phyloP scores from a whole-genome alignment of 2,329 filamentous ascomycete species.

The Bipolaris bicolor region DNA sequence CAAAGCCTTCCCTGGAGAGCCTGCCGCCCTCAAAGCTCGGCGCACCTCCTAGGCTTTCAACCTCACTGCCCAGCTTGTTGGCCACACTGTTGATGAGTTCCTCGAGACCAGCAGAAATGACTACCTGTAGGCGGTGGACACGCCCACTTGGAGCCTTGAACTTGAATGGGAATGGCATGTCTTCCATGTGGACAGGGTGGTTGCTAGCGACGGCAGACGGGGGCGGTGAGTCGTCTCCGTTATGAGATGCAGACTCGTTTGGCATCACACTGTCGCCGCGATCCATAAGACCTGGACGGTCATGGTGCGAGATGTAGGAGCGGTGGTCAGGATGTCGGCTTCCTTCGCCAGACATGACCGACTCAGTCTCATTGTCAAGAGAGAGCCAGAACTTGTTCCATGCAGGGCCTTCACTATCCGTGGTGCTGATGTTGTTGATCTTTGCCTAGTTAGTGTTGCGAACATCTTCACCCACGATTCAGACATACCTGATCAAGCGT shows the following conservation, averaged over 20 bases:
- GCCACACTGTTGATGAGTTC: slow-evolving; percentile 79
- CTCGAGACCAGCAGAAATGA: slow-evolving; percentile 78
- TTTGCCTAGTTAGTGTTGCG: slow-evolving; percentile 39
- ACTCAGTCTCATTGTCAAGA: slow-evolving; percentile 92
- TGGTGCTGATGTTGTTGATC: slow-evolving; percentile 88
- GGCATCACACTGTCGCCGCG: slow-evolving; percentile 85
- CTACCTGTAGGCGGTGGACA: slow-evolving; percentile 88
- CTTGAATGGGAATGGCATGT: slow-evolving; percentile 93
- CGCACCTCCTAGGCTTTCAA: slow-evolving; percentile 80
- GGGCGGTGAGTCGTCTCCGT: slow-evolving; percentile 76
- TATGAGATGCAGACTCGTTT: slow-evolving; percentile 92
- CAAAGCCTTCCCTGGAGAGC: slow-evolving; percentile 79
- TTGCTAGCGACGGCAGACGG: slow-evolving; percentile 69
- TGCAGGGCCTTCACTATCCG: slow-evolving; percentile 89
- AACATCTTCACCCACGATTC: neutral
- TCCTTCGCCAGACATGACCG: slow-evolving; percentile 90
- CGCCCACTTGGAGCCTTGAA: slow-evolving; percentile 97
- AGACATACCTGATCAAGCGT: slow-evolving; percentile 85
- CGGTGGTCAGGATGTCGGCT: slow-evolving; percentile 71
- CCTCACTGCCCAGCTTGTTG: slow-evolving; percentile 82
- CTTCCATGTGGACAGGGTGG: slow-evolving; percentile 61
- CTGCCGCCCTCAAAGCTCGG: slow-evolving; percentile 80
- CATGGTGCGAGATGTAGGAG: slow-evolving; percentile 82
- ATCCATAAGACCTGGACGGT: slow-evolving; percentile 64
- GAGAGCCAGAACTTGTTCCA: slow-evolving; percentile 99